Evolutionary conservation across 306 rosid genomes (phyloP), one percentile per base, ranked within the genome.

Genomic region (Vigna hirtella): DNA sequence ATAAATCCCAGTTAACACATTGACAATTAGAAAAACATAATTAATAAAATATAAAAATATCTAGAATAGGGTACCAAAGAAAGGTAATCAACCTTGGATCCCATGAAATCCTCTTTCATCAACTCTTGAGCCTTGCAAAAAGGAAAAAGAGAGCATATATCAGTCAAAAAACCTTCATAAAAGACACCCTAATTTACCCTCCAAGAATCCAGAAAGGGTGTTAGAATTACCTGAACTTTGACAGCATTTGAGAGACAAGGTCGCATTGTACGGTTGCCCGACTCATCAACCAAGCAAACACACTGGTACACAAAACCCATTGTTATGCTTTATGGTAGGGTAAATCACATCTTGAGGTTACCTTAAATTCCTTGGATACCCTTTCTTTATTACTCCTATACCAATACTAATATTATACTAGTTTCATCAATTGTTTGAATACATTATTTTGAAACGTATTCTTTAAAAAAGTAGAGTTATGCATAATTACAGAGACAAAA

Each of bases 191-290:
- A 50, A 38, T 36, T 70, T 32, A 20, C 9, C 34, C 15, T 42
- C 11, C 9, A 56, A 47, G 13, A 36, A 48, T 28, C 45, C 9
- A 61, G 10, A 36, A 34, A 66, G 58, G 59, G 48, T 4, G 49
- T 14, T 56, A 12, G 53, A 65, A 50, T 62, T 74, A 94, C 98
- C 97, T 90, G 89, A 82, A 92, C 85, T 86, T 89, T 95, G 66
- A 91, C 97, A 24, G 98, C 97, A 84, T 83, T 92, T 7, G 97
- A 89, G 76, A 95, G 96, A 85, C 90, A 91, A 42, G 98, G 98
- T 16, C 99, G 96, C 99, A 93, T 91, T 28, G 99, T 95, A 10
- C 99, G 96, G 76, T 93, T 93, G 15, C 94, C 98, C 81, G 67
- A 43, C 1, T 77, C 90, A 77, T 95, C 99, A 72, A 95, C 98